Evolutionary conservation across 371 early-diverging fungal genomes (phyloP).

Genomic region (Haplosporangium sp.): DNA sequence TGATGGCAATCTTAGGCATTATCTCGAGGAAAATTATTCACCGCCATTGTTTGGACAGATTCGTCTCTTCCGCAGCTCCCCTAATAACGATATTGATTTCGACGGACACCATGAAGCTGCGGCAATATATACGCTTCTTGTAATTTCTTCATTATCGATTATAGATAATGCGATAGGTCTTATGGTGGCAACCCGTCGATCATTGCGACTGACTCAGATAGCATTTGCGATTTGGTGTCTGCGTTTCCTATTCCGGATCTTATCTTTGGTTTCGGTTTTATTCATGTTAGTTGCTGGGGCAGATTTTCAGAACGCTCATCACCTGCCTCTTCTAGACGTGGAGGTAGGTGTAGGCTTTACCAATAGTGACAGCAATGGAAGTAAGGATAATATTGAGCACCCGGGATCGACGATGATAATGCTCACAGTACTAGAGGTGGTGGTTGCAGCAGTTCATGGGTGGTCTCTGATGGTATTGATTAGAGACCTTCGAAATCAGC

Average conservation of each 20-base stretch:
- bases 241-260: conserved; percentile 38
- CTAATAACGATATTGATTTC: conserved; percentile 12
- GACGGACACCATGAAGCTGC: conserved; percentile 38
- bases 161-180: conserved; percentile 45
- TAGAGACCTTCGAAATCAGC: conserved; percentile 38
- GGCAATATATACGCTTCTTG: conserved; percentile 36
- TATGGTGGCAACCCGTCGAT: conserved; percentile 42
- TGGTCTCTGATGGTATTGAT: conserved; percentile 47
- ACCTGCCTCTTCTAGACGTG: background rate
- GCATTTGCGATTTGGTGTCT: conserved; percentile 51
- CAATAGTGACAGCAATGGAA: background rate
- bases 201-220: conserved; percentile 32
- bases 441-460: conserved; percentile 40
- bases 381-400: background rate
- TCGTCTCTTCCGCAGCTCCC: background rate
- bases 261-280: conserved; percentile 31
- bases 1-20: background rate
- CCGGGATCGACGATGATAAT: conserved; percentile 9
- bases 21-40: background rate
- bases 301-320: background rate
- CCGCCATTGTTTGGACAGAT: conserved; percentile 10
- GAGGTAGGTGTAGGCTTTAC: background rate
- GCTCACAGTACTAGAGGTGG: conserved; percentile 26
- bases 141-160: conserved; percentile 37
- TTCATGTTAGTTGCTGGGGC: conserved; percentile 27